Percentiles rank a stretch among this genome's conserved stretches.
These are phyloP conservation scores for Tricharina praecox DNA, from an alignment of 495 filamentous ascomycete genomes.

Conservation along the genomic window DNA sequence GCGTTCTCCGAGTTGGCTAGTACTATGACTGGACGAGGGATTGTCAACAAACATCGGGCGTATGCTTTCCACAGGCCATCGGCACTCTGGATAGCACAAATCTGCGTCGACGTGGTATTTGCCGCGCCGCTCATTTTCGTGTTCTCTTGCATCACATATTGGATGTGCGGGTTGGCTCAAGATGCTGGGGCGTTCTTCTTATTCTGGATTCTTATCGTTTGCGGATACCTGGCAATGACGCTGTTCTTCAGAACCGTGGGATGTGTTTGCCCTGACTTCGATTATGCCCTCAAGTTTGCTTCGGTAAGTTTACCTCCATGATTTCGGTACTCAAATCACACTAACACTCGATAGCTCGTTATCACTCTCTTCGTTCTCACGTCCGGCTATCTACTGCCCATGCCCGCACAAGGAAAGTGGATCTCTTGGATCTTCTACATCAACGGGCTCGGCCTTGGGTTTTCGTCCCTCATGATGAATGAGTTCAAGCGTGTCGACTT, in stretches of 20 bases:
- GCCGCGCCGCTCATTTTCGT: conserved; percentile 47
- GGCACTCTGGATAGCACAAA: conserved; percentile 64
- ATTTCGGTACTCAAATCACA: too few species aligned
- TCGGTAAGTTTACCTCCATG: conserved; percentile 12
- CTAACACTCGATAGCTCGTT: too few species aligned
- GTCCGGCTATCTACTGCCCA: conserved; percentile 65
- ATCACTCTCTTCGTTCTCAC: conserved; percentile 68
- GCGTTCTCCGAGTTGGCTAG: conserved; percentile 54
- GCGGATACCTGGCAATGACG: conserved; percentile 59
- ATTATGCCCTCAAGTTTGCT: conserved; percentile 69
- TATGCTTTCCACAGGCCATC: conserved; percentile 67
- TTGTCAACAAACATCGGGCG: conserved; percentile 63
- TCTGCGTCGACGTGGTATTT: conserved; percentile 60
- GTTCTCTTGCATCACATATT: conserved; percentile 64
- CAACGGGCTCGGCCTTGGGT: conserved; percentile 58
- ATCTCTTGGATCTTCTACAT: conserved; percentile 68
- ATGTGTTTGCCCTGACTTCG: conserved; percentile 66
- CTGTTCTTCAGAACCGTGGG: conserved; percentile 64
- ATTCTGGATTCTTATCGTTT: conserved; percentile 54
- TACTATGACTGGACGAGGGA: conserved; percentile 55
- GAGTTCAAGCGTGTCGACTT: conserved; percentile 52
- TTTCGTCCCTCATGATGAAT: conserved; percentile 65
- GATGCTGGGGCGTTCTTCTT: conserved; percentile 61
- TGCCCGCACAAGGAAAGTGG: conserved; percentile 51
- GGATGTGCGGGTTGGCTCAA: conserved; percentile 51